Percentiles rank a stretch among this genome's conserved stretches.
These are phyloP conservation scores for Aspergillus glaucus DNA, from an alignment of 2,329 filamentous ascomycete species.

Conservation along the genomic window DNA sequence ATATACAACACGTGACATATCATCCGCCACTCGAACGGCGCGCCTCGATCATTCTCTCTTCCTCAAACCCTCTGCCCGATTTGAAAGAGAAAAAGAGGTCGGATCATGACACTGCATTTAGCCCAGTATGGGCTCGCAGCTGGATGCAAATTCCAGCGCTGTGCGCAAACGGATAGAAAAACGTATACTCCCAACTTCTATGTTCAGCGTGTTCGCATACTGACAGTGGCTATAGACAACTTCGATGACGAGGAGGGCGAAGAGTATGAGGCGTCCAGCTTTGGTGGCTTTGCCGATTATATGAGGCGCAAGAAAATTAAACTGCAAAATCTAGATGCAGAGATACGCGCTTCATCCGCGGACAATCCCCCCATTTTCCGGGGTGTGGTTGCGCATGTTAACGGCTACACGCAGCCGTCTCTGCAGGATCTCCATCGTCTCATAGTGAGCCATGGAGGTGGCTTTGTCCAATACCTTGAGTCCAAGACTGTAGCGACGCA, in stretches of 20 bases:
- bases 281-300: conserved; percentile 86
- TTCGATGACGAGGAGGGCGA: conserved; percentile 81
- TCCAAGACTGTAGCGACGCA: conserved; percentile 93
- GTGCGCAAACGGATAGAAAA: conserved; percentile 59
- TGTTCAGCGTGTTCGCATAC: conserved; percentile 1
- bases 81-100: not conserved
- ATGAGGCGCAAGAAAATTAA: conserved; percentile 96
- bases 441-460: conserved; percentile 88
- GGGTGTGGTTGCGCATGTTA: conserved; percentile 83
- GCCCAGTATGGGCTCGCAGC: conserved; percentile 54
- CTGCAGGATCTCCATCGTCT: conserved; percentile 80
- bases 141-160: conserved; percentile 53
- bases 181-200: conserved; percentile 30
- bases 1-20: not conserved
- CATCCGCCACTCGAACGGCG: not conserved
- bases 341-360: conserved; percentile 62
- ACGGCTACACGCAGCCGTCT: conserved; percentile 92
- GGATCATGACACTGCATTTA: conserved; percentile 14
- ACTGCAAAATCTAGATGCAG: conserved; percentile 84
- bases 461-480: conserved; percentile 90
- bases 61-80: not conserved
- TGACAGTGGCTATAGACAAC: conserved; percentile 42
- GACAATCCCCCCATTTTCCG: conserved; percentile 82
- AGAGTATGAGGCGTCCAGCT: conserved; percentile 80
- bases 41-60: too few relatives aligned